These are phyloP conservation scores for Phaeoacremonium minimum DNA, from an alignment of 2,329 filamentous ascomycete genomes.

Conservation along the genomic window DNA sequence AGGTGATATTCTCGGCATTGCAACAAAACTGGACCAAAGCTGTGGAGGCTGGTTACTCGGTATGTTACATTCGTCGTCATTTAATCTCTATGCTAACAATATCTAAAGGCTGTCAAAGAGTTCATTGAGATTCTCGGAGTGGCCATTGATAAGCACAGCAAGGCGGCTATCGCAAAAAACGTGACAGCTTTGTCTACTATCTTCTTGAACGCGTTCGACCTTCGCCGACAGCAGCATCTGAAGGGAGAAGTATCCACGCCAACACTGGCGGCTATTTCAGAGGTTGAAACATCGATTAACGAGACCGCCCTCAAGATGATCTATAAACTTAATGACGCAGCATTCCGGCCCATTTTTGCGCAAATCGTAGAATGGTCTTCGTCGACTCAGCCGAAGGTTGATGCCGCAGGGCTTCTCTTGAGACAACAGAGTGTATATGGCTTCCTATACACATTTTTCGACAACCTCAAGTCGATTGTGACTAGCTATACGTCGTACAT, in stretches of 20 bases:
- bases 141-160: slow-evolving; percentile 73
- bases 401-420: slow-evolving; percentile 50
- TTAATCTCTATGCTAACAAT: slow-evolving; percentile 21
- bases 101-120: slow-evolving; percentile 58
- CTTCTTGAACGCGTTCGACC: slow-evolving; percentile 56
- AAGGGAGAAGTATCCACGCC: slow-evolving; percentile 36
- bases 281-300: slow-evolving; percentile 63
- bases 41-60: slow-evolving; percentile 55
- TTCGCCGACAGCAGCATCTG: slow-evolving; percentile 53
- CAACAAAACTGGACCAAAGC: slow-evolving; percentile 68
- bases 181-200: slow-evolving; percentile 63
- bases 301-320: slow-evolving; percentile 81
- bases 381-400: slow-evolving; percentile 56
- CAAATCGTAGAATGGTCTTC: slow-evolving; percentile 80
- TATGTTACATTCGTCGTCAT: slow-evolving; percentile 34
- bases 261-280: slow-evolving; percentile 41
- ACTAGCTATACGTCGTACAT: slow-evolving; percentile 88
- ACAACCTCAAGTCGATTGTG: slow-evolving; percentile 85
- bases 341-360: slow-evolving; percentile 88
- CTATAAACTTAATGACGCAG: slow-evolving; percentile 91
- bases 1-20: slow-evolving; percentile 69
- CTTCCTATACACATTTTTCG: slow-evolving; percentile 77
- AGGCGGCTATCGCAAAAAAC: slow-evolving; percentile 74
- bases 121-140: slow-evolving; percentile 65
- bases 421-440: slow-evolving; percentile 75